Percentiles rank a stretch among this genome's conserved stretches.
phyloP scores from a whole-genome alignment of 805 yeast genomes.

The Torulaspora maleeae region DNA sequence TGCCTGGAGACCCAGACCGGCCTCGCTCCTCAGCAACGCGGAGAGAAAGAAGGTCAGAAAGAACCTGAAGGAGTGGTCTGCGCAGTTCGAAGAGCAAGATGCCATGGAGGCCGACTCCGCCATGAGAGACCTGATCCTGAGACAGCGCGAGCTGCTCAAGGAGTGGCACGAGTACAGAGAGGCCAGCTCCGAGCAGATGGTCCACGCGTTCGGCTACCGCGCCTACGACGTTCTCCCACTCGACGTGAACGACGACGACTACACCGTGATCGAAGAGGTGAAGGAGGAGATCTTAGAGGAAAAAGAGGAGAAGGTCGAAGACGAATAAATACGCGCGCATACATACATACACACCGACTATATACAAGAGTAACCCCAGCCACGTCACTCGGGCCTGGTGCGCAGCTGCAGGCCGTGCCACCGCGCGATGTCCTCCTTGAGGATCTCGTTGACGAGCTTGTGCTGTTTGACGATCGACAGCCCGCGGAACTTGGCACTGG shows the following conservation, averaged over 20 bases:
- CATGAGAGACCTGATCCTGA: conserved; percentile 79
- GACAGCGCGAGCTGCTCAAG: conserved; percentile 72
- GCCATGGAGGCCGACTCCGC: conserved; percentile 95
- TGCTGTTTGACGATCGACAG: conserved; percentile 86
- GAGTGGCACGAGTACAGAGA: conserved; percentile 84
- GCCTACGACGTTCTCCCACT: conserved; percentile 41
- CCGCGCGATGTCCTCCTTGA: conserved; percentile 77
- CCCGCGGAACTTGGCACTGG: conserved; percentile 71
- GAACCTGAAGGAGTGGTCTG: conserved; percentile 82
- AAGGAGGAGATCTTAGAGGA: conserved; percentile 71
- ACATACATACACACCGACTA: background rate
- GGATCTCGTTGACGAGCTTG: conserved; percentile 72
- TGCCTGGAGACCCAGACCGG: conserved; percentile 97
- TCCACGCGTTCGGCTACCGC: conserved; percentile 22
- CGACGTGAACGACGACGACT: conserved; percentile 44
- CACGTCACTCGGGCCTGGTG: conserved; percentile 50
- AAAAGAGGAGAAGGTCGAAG: conserved; percentile 61
- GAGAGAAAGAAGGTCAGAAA: conserved; percentile 87
- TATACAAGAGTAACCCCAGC: conserved; percentile 9
- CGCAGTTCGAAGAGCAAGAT: conserved; percentile 90
- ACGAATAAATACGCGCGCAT: background rate
- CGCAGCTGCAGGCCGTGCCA: conserved; percentile 95
- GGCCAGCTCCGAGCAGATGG: conserved; percentile 44
- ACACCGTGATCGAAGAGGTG: conserved; percentile 69
- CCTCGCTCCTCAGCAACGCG: conserved; percentile 62